Base-by-base conservation (phyloP, 208 protist species). In the Leishmania aethiopica region DNA sequence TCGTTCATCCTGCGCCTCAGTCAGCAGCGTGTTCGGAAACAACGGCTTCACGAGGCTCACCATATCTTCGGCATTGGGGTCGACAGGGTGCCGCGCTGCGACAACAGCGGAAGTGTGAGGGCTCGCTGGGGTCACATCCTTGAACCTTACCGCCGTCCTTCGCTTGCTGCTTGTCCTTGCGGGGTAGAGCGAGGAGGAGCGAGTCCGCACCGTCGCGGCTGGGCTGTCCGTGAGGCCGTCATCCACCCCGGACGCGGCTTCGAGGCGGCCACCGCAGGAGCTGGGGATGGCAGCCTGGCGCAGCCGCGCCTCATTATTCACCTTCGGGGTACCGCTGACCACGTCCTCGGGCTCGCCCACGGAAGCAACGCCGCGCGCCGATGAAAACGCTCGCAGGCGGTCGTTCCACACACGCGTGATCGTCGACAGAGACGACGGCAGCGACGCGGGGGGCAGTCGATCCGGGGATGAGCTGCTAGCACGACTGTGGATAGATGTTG, bases 21-120 rank as follows among this genome's bases (percentile, higher is more conserved):
- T 91, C 75, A 93, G 86, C 22, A 97, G 85, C 25, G 79, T 89
- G 53, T 87, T 87, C 42, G 80, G 84, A 81, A 98, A 96, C 25
- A 96, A 84, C 47, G 88, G 86, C 76, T 91, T 89, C 19, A 76
- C 77, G n/a, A 77, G 64, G 13, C 28, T 1, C 28, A 80, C 51
- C 13, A 35, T 19, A 7, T 11, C 60, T 6, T 82, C 78, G 47
- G 51, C 60, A 17, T 55, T 82, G 28, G 82, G 82, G 73, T 86
- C 82, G 45, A 79, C 47, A 5, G 73, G 28, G 73, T 57, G 78
- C 28, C 77, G 81, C n/a, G 47, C 32, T 1, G 59, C 40, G 5
- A n/a, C 40, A 40, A 53, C 75, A 28, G 75, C 60, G 2, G 66
- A 40, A 17, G 22, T 17, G 17, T 37, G 55, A 55, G 49, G 13